phyloP scores from a whole-genome alignment of 345 rosid species.

The Arabidopsis suecica region DNA sequence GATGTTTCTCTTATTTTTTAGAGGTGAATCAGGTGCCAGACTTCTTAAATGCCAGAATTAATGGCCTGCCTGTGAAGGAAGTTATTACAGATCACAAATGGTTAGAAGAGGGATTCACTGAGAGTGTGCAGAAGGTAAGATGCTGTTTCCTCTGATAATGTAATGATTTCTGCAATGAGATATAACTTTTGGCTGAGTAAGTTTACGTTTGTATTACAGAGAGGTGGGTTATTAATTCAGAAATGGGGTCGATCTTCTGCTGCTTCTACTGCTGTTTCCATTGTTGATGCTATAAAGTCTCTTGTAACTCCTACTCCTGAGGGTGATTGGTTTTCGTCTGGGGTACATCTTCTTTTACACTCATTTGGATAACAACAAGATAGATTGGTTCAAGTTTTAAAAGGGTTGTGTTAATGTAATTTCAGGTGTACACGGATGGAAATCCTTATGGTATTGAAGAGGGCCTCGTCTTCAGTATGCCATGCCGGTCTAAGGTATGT shows the following conservation, averaged over 20 bases:
- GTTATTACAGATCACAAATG: slow-evolving; percentile 89
- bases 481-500: slow-evolving; percentile 91
- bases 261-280: slow-evolving; percentile 94
- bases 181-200: slow-evolving; percentile 16
- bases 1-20: slow-evolving; percentile 19
- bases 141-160: not conserved
- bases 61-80: slow-evolving; percentile 85
- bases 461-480: slow-evolving; percentile 94
- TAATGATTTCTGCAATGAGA: not conserved
- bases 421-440: slow-evolving; percentile 83
- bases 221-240: slow-evolving; percentile 92
- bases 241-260: slow-evolving; percentile 99
- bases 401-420: slow-evolving; percentile 13
- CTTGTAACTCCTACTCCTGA: slow-evolving; percentile 87
- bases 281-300: slow-evolving; percentile 90
- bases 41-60: slow-evolving; percentile 87
- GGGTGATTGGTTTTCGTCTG: slow-evolving; percentile 98
- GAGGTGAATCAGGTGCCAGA: slow-evolving; percentile 80
- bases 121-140: slow-evolving; percentile 86
- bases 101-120: slow-evolving; percentile 96
- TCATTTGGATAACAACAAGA: not conserved
- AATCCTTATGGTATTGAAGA: slow-evolving; percentile 91
- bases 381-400: slow-evolving; percentile 23
- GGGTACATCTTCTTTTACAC: slow-evolving; percentile 57
- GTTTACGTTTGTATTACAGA: slow-evolving; percentile 53